Base-by-base conservation (phyloP, 2,329 filamentous ascomycete species). In the Madurella mycetomatis region DNA sequence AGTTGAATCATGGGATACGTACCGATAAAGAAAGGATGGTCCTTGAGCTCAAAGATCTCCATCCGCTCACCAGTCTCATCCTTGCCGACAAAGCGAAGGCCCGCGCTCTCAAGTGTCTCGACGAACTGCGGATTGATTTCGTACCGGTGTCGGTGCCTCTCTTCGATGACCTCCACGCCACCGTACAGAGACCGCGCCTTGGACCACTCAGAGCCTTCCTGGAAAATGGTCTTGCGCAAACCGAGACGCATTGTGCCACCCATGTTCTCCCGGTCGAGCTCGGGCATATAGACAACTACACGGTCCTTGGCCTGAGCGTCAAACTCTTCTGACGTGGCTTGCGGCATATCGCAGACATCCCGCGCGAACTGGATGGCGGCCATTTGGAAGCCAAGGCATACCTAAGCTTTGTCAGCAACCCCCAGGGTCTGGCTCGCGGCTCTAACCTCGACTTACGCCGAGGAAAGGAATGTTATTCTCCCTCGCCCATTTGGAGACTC, bases 261-360 rank as follows among this genome's bases (percentile, higher is more conserved):
- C 70, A 90, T 79, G 58, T 86, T 85, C n/a, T 77, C 79, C 67
- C 85, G 83, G 72, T 87, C 82, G 62, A 88, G 81, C 69, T 61
- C 92, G 1, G 92, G 92, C 94, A 97, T 99, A 73, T 88, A 92
- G 62, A 97, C 82, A 62, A 99, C 84, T 30, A 89, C 82, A 25
- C 82, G 83, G 66, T 91, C 77, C 46, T 83, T 74, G n/a, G 84
- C 80, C 2, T 75, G 66, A 19, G 77, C 69, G 44, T 75, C 63
- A 32, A 84, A 75, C 65, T 85, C 82, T 61, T 83, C 81, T 9
- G 77, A 81, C 4, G 74, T 77, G 30, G 81, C 82, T 9, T 74
- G 67, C 34, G 74, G 64, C 58, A 91, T 78, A 30, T 81, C 82
- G 71, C 84, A 88, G 1, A 92, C 76, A 61, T 90, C 85, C 41